Evolutionary conservation across 306 rosid genomes (phyloP).

Genomic region (Medicago ruthenica): DNA sequence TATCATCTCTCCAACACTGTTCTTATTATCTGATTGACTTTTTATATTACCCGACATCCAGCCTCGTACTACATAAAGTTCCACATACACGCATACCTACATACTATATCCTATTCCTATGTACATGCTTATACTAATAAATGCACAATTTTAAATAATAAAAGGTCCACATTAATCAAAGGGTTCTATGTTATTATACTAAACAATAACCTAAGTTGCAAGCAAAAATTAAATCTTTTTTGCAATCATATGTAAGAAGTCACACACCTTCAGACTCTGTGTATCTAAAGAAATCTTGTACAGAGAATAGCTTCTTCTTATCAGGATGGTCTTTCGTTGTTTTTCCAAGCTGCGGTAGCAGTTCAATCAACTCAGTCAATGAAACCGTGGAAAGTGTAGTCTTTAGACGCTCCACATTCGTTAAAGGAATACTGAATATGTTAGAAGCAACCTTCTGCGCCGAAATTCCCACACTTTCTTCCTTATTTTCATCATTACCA

Average conservation of each 20-base stretch:
- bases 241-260: constrained; percentile 23
- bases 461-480: constrained; percentile 58
- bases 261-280: constrained; percentile 96
- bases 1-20: background rate
- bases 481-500: constrained; percentile 60
- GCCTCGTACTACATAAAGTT: background rate
- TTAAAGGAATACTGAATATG: constrained; percentile 83
- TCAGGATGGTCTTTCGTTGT: constrained; percentile 92
- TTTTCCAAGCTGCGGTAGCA: constrained; percentile 81
- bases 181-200: constrained; percentile 11
- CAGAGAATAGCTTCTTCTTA: constrained; percentile 90
- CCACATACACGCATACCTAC: constrained; percentile 6
- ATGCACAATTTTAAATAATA: constrained; percentile 21
- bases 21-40: background rate
- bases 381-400: constrained; percentile 90
- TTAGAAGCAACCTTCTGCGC: constrained; percentile 87
- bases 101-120: background rate
- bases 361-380: constrained; percentile 85
- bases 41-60: background rate
- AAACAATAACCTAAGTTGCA: constrained; percentile 8
- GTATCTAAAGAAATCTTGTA: constrained; percentile 98
- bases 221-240: constrained; percentile 22
- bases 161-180: constrained; percentile 26
- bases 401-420: constrained; percentile 97
- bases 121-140: background rate